Conservation (phyloP, 805 yeast species). For the Candida multigemmis region DNA sequence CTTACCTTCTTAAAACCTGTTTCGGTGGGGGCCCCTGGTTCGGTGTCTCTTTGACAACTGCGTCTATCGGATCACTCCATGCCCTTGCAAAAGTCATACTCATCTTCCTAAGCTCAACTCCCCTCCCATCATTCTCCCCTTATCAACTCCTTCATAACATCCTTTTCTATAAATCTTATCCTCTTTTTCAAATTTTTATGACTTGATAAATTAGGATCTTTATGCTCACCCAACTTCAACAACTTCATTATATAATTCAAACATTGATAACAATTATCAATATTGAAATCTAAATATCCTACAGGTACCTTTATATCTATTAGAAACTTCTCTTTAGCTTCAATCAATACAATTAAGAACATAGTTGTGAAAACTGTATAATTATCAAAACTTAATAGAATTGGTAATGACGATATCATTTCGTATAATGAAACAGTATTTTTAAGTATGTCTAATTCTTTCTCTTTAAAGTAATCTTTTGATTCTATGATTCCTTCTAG, state of each 20-base stretch:
- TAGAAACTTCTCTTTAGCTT: conserved; percentile 10
- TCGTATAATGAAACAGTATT: conserved; percentile 27
- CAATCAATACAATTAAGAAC: conserved; percentile 12
- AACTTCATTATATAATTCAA: conserved; percentile 15
- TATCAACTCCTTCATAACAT: conserved; percentile 8
- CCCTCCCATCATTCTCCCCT: too few species aligned
- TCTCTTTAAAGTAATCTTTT: conserved; percentile 6
- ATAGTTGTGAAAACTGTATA: conserved; percentile 21
- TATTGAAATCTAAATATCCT: conserved; percentile 8
- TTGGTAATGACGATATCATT: conserved; percentile 27
- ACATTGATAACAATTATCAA: conserved; percentile 12
- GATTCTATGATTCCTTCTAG: neutral
- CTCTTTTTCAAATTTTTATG: conserved; percentile 13
- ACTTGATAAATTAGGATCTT: conserved; percentile 14
- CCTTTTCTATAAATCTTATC: conserved; percentile 7
- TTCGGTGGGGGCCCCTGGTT: too few species aligned
- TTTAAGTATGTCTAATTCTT: conserved; percentile 10
- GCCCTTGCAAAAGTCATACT: too few species aligned
- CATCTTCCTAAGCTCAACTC: too few species aligned
- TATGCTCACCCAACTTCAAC: conserved; percentile 10
- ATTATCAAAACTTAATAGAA: conserved; percentile 25
- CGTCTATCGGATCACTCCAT: too few species aligned
- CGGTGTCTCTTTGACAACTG: too few species aligned
- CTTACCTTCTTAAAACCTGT: too few species aligned
- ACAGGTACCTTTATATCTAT: conserved; percentile 10